Evolutionary conservation across 192 early-diverging fungal genomes (phyloP), one percentile per base, ranked within the genome.

Genomic region (Podila epigama): DNA sequence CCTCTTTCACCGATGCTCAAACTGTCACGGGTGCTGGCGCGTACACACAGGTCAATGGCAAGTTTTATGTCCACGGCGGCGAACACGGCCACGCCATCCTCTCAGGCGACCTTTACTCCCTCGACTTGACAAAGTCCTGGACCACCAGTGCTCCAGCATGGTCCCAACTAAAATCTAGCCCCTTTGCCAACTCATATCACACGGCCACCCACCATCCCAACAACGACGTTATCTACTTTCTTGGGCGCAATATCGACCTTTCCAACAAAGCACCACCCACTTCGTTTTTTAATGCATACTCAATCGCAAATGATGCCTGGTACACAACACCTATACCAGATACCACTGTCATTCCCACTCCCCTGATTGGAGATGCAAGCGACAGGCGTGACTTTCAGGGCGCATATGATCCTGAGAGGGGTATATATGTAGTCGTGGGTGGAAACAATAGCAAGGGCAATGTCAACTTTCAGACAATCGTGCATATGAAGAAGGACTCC

Each of bases 311-410:
- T 28, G 25, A 54, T 25, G 29, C 52, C 28, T 54, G 52, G 52
- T n/a, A n/a, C n/a, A n/a, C n/a, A n/a, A n/a, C n/a, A n/a, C n/a
- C n/a, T n/a, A n/a, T n/a, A n/a, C n/a, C n/a, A n/a, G n/a, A n/a
- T n/a, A n/a, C n/a, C n/a, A n/a, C n/a, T n/a, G n/a, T n/a, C n/a
- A n/a, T n/a, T n/a, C n/a, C n/a, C n/a, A n/a, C n/a, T n/a, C n/a
- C n/a, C n/a, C n/a, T n/a, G n/a, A n/a, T n/a, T n/a, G n/a, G n/a
- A n/a, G n/a, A n/a, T n/a, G n/a, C n/a, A n/a, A n/a, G n/a, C 9
- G 9, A 18, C 52, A 54, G 52, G 52, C 52, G 52, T 54, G 52
- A 54, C 52, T 54, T 54, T 15, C 52, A 54, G 29, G 52, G 52
- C 29, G 52, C 52, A 0, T 25, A 29, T 28, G 29, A 54, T 33